Conservation (phyloP, 495 filamentous ascomycete genomes). For the Penicillium coffeae region DNA sequence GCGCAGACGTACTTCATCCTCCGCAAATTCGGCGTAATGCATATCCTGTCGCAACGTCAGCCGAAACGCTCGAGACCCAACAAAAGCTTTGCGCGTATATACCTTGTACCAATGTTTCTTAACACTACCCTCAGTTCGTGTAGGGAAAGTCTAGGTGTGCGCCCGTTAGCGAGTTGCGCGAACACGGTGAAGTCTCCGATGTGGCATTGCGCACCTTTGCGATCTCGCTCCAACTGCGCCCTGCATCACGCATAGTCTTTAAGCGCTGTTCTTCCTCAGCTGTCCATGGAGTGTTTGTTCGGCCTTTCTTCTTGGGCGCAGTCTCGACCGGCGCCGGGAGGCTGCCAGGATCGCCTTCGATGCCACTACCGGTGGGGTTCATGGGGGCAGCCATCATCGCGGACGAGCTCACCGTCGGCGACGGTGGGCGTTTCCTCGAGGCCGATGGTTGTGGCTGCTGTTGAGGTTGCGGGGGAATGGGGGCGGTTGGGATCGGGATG, state of each 20-base stretch:
- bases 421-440: slow-evolving; percentile 46
- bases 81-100: slow-evolving; percentile 6
- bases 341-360: slow-evolving; percentile 32
- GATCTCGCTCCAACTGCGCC: slow-evolving; percentile 94
- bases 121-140: slow-evolving; percentile 90
- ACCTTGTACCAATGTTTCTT: slow-evolving; percentile 99
- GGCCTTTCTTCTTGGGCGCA: slow-evolving; percentile 78
- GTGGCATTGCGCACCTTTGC: slow-evolving; percentile 68
- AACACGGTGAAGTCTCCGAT: background rate
- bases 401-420: slow-evolving; percentile 31
- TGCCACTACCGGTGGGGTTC: slow-evolving; percentile 20
- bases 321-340: slow-evolving; percentile 32
- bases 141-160: slow-evolving; percentile 72
- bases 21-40: slow-evolving; percentile 98
- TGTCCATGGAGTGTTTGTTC: slow-evolving; percentile 98
- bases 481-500: slow-evolving; percentile 37
- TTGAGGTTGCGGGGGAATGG: slow-evolving; percentile 25
- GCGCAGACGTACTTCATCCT: slow-evolving; percentile 73
- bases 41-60: slow-evolving; percentile 63
- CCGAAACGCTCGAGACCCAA: background rate
- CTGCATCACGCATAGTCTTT: slow-evolving; percentile 89
- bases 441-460: slow-evolving; percentile 18
- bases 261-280: slow-evolving; percentile 88
- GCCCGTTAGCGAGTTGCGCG: background rate
- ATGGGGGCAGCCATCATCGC: slow-evolving; percentile 31